Evolutionary conservation across 73 alveolate species (phyloP), one percentile per base, ranked within the genome.

Genomic region (Diophrys sp.): DNA sequence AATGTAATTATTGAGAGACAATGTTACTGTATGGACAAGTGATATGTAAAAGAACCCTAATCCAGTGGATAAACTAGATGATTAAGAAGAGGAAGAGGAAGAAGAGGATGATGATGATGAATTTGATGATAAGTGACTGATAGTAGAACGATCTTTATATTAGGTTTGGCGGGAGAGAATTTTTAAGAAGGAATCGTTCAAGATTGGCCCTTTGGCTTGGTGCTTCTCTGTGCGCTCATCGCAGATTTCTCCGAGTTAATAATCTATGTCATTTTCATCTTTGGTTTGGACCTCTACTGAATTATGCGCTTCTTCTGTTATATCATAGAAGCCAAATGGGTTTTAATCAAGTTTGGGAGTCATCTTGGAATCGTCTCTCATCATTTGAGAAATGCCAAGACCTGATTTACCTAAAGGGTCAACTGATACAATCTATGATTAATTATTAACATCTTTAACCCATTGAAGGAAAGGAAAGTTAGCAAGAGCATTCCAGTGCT

Each of bases 1-100:
- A 2, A 24, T 86, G 77, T 57, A 86, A 74, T 67, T 86, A n/a
- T 74, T 86, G 5, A 86, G 81, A 66, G 93, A 86, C 68, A 86
- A 86, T 54, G 73, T 86, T 24, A 80, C 89, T 33, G 76, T 79
- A 31, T 86, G 93, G 93, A 32, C 75, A 27, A 55, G 67, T 53
- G 93, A 86, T 25, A 77, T 68, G 55, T 82, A 68, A 68, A 31
- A 68, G 33, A 74, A 74, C 5, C 18, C 5, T 11, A 44, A 11
- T 5, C n/a, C 5, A 44, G 62, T 18, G 5, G 62, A 44, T 44
- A 11, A 44, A 18, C n/a, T 5, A 5, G 5, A 5, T 11, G 62
- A 44, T 44, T 5, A 44, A 5, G 62, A 44, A 18, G 62, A 44
- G 18, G 62, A 44, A 18, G 62, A 44, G 62, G 62, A 44, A 44